phyloP scores from a whole-genome alignment of 495 filamentous ascomycete genomes.

The Hypoxylon intermedium region DNA sequence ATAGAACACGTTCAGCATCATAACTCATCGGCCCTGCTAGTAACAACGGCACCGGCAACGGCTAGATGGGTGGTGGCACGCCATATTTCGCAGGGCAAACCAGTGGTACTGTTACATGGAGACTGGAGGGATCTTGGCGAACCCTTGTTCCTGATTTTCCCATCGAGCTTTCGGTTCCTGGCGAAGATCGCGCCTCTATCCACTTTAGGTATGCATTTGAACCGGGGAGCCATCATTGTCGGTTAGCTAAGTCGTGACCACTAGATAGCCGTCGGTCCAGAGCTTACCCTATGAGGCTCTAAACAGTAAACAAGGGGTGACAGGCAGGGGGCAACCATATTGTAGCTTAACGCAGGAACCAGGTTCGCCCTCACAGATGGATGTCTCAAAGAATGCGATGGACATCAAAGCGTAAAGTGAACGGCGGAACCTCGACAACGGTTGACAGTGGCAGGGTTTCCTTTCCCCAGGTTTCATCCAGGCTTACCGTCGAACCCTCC shows the following conservation, averaged over 20 bases:
- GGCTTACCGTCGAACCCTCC: too few relatives aligned
- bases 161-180: conserved; percentile 20
- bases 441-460: too few relatives aligned
- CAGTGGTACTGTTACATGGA: conserved; percentile 11
- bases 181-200: conserved; percentile 17
- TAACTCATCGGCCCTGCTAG: too few relatives aligned
- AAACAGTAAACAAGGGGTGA: conserved; percentile 20
- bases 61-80: neutral
- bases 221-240: too few relatives aligned
- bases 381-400: conserved; percentile 35
- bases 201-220: neutral
- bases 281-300: conserved; percentile 22
- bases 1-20: too few relatives aligned
- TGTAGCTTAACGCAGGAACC: conserved; percentile 29
- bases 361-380: conserved; percentile 18
- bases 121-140: conserved; percentile 28
- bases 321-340: conserved; percentile 11
- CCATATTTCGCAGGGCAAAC: too few relatives aligned
- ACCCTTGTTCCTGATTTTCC: conserved; percentile 27
- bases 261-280: neutral
- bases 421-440: too few relatives aligned
- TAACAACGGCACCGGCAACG: neutral
- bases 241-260: too few relatives aligned
- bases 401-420: neutral
- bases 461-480: too few relatives aligned